phyloP scores from a whole-genome alignment of 192 early-diverging fungal species.

The Thoreauomyces humboldtii region DNA sequence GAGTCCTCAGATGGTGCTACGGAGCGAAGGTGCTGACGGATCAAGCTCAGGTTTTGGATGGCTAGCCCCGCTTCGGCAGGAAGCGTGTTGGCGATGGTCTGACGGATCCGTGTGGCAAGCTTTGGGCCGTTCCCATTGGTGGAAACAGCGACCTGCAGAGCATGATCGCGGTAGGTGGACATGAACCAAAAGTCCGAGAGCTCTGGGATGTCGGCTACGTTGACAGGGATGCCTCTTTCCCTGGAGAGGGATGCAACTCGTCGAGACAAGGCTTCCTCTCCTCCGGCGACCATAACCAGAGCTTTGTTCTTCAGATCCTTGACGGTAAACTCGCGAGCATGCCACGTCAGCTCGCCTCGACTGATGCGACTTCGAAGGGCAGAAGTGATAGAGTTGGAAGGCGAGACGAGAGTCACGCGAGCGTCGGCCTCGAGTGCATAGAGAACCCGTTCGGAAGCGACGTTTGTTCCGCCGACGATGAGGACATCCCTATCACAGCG shows the following conservation, averaged over 20 bases:
- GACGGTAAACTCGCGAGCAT: conserved; percentile 22
- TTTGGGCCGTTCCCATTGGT: conserved; percentile 84
- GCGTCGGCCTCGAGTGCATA: conserved; percentile 82
- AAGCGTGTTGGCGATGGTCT: conserved; percentile 62
- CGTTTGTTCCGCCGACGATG: conserved; percentile 82
- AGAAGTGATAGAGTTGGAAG: conserved; percentile 41
- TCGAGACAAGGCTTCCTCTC: conserved; percentile 38
- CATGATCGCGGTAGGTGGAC: conserved; percentile 75
- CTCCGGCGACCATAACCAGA: conserved; percentile 64
- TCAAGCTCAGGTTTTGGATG: conserved; percentile 62
- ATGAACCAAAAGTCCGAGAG: conserved; percentile 88
- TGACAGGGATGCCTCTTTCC: conserved; percentile 71
- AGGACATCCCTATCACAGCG: conserved; percentile 47
- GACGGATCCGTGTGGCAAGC: conserved; percentile 73
- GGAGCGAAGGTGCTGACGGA: conserved; percentile 48
- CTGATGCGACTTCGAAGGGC: conserved; percentile 62
- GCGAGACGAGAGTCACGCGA: conserved; percentile 74
- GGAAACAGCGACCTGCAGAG: conserved; percentile 84
- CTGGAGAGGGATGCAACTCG: conserved; percentile 59
- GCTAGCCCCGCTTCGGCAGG: conserved; percentile 67
- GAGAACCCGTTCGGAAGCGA: conserved; percentile 78
- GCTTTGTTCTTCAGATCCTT: conserved; percentile 33
- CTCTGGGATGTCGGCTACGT: conserved; percentile 76
- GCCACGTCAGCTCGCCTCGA: conserved; percentile 32
- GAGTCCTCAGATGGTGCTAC: conserved; percentile 50